phyloP scores from a whole-genome alignment of 192 early-diverging fungal genomes.

The Dissophora globulifera region DNA sequence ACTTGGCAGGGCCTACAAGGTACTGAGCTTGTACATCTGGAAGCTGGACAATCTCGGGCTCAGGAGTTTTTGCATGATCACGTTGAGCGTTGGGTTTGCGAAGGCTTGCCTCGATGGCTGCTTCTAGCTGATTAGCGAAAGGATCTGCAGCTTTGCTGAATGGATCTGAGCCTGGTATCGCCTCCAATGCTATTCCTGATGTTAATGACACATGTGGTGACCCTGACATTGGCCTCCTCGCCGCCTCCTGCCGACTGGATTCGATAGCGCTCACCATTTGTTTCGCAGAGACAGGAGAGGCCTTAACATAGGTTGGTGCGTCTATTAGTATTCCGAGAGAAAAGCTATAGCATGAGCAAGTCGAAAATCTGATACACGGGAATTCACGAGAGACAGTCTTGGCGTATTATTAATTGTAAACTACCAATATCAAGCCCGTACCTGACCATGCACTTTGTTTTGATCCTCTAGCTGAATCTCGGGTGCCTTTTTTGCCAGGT shows the following conservation, averaged over 20 bases:
- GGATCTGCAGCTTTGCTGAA: slow-evolving; percentile 32
- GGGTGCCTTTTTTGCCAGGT: neutral
- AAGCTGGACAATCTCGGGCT: neutral
- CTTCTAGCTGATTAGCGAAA: slow-evolving; percentile 47
- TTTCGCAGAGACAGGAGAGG: slow-evolving; percentile 24
- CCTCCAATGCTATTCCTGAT: neutral
- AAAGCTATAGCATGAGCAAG: neutral
- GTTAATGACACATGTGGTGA: neutral
- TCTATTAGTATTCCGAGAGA: neutral
- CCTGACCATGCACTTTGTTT: neutral
- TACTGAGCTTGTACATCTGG: slow-evolving; percentile 47
- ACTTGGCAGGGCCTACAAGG: slow-evolving; percentile 22
- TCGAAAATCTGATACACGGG: neutral
- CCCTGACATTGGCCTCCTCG: neutral
- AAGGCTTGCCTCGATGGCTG: slow-evolving; percentile 34
- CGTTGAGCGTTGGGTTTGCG: neutral
- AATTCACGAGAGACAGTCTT: neutral
- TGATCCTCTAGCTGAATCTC: neutral
- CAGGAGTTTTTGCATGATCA: neutral
- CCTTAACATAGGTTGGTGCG: slow-evolving; percentile 19
- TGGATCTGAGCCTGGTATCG: slow-evolving; percentile 9
- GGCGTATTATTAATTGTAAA: too few relatives aligned
- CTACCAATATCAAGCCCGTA: too few relatives aligned
- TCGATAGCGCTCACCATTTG: slow-evolving; percentile 48
- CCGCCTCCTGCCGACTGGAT: slow-evolving; percentile 16